Evolutionary conservation across 345 rosid genomes (phyloP), one percentile per base, ranked within the genome.

Genomic region (Aquilaria yunnanensis): DNA sequence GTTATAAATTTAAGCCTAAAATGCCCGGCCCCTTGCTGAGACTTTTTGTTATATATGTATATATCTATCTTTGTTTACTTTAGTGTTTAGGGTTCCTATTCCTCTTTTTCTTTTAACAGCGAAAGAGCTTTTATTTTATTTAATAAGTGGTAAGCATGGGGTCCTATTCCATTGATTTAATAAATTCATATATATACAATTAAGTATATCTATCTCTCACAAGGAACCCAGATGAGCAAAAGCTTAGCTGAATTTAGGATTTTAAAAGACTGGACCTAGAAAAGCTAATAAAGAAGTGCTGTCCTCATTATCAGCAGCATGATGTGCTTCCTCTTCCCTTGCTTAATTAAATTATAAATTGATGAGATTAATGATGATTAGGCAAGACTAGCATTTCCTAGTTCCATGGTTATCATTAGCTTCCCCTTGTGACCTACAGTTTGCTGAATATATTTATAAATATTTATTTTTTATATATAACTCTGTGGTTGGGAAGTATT

Each of bases 161-260:
- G 59, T 63, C 72, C 62, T 59, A 48, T 67, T 73, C 69, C 63
- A 63, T 73, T 67, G 72, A 67, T 59, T 14, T 54, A 66, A 72
- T 61, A 63, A 51, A 59, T 34, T 23, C 23, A 23, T 23, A 23
- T 23, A 23, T 23, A 23, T 23, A 23, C 23, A 23, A 23, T 23
- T 1, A 23, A 23, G 23, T 23, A 23, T 60, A 55, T 12, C 56
- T 33, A 56, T 66, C 33, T 59, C 57, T 62, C 13, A 49, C 61
- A 54, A 67, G 46, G 59, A 71, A 45, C 60, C 60, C 68, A 34
- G n/a, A 4, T 23, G 10, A 31, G 2, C 67, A 63, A 65, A 62
- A 51, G 9, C 16, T 43, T 51, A 5, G 14, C 47, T 14, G 3
- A 52, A 48, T 41, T 73, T 45, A 7, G 14, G 37, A 23, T 46